A percentile compares a stretch with the other conserved stretches of the same genome.
phyloP scores from a whole-genome alignment of 352 stramenopile genomes.

The Globisporangium splendens region DNA sequence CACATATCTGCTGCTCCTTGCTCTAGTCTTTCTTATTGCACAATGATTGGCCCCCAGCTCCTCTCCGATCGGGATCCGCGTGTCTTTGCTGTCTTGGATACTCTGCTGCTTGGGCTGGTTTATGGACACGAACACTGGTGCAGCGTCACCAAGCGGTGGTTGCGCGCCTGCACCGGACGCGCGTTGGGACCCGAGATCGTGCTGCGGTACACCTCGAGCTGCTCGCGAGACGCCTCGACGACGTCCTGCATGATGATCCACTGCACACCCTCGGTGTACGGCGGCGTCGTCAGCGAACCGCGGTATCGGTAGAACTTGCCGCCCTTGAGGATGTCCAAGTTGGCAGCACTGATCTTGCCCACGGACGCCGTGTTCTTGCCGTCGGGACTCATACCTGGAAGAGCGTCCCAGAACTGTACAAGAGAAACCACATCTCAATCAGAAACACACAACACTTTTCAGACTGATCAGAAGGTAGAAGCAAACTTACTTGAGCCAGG shows the following conservation, averaged over 20 bases:
- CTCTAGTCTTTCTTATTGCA: no score
- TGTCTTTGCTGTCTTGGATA: no score
- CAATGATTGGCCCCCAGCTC: no score
- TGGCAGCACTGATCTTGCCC: conserved; percentile 8
- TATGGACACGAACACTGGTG: neutral
- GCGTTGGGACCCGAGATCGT: conserved; percentile 47
- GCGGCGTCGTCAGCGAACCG: conserved; percentile 67
- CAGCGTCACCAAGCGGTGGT: conserved; percentile 23
- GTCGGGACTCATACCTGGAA: conserved; percentile 11
- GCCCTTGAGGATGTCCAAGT: conserved; percentile 26
- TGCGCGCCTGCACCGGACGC: conserved; percentile 42
- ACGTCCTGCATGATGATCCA: conserved; percentile 59
- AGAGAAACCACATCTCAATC: no score
- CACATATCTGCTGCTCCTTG: no score
- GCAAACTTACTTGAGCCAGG: conserved; percentile 17
- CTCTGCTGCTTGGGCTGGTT: no score
- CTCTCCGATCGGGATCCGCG: no score
- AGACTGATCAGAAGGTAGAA: no score
- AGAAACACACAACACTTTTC: no score
- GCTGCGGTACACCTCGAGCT: conserved; percentile 47
- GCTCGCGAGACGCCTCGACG: conserved; percentile 39
- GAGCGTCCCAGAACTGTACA: conserved; percentile 48
- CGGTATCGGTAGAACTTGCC: conserved; percentile 47
- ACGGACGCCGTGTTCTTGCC: conserved; percentile 11
- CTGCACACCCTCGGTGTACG: conserved; percentile 71